Conservation (phyloP, 1,139 yeast species). For the Lodderomyces pseudojiufengensis region DNA sequence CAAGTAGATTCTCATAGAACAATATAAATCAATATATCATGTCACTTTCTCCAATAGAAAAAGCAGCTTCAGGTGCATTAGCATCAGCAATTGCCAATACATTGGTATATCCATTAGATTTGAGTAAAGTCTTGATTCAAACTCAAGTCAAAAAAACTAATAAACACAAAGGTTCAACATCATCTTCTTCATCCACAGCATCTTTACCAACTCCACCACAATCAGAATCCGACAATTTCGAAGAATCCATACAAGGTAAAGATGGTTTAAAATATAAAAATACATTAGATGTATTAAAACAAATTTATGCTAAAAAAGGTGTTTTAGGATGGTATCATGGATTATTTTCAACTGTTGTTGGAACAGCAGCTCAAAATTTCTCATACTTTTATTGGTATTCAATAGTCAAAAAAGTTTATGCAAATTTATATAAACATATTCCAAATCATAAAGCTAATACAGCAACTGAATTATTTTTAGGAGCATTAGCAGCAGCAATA, state of each 20-base stretch:
- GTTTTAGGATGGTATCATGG: slow-evolving; percentile 76
- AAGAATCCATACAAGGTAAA: slow-evolving; percentile 22
- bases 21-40: no score
- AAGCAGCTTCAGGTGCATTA: slow-evolving; percentile 80
- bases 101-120: slow-evolving; percentile 72
- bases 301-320: slow-evolving; percentile 60
- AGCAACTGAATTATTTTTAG: slow-evolving; percentile 68
- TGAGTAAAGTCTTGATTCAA: slow-evolving; percentile 70
- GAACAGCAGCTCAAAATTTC: slow-evolving; percentile 77
- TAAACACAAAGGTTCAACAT: slow-evolving; percentile 6
- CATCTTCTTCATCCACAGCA: no score
- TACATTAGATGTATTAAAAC: slow-evolving; percentile 58
- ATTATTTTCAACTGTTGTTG: slow-evolving; percentile 62
- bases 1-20: no score
- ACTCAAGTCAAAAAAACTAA: slow-evolving; percentile 47
- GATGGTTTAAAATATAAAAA: slow-evolving; percentile 45
- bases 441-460: slow-evolving; percentile 50
- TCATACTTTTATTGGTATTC: slow-evolving; percentile 89
- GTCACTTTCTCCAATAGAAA: slow-evolving; percentile 57
- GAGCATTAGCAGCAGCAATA: slow-evolving; percentile 81
- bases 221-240: slow-evolving; percentile 15
- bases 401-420: slow-evolving; percentile 59
- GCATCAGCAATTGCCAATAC: slow-evolving; percentile 83
- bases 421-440: slow-evolving; percentile 36
- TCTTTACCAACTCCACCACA: slow-evolving; percentile 15